Conservation (phyloP, 108 stramenopile species). For the Bacterosira constricta region DNA sequence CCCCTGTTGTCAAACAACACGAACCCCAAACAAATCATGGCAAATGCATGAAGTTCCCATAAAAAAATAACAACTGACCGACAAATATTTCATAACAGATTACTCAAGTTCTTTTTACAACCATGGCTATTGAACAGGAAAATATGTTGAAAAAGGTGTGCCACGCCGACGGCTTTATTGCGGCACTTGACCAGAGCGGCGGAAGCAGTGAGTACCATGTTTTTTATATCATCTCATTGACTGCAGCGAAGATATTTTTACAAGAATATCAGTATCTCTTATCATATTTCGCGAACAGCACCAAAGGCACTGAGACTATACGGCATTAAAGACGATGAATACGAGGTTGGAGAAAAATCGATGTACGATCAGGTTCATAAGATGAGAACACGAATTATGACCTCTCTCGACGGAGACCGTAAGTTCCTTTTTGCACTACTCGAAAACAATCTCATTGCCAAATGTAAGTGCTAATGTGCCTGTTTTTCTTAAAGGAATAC, state of each 20-base stretch:
- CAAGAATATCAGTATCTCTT: neutral
- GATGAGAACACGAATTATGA: constrained; percentile 80
- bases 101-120: neutral
- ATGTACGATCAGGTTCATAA: constrained; percentile 82
- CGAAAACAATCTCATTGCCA: neutral
- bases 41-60: too few species aligned
- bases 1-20: too few species aligned
- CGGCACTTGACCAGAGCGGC: constrained; percentile 84
- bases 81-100: too few species aligned
- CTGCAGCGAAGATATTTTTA: neutral
- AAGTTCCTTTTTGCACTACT: constrained; percentile 3
- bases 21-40: too few species aligned
- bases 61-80: too few species aligned
- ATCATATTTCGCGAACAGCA: constrained; percentile 19
- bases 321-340: constrained; percentile 62
- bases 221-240: neutral
- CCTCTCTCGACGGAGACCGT: constrained; percentile 68
- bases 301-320: constrained; percentile 73
- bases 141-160: constrained; percentile 46
- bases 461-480: too few species aligned
- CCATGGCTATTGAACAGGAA: constrained; percentile 21
- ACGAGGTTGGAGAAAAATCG: constrained; percentile 50
- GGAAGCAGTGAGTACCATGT: constrained; percentile 54
- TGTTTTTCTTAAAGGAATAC: too few species aligned
- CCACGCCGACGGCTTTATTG: constrained; percentile 73